phyloP scores from a whole-genome alignment of 2,329 filamentous ascomycete genomes.

The Aureobasidium sp. region DNA sequence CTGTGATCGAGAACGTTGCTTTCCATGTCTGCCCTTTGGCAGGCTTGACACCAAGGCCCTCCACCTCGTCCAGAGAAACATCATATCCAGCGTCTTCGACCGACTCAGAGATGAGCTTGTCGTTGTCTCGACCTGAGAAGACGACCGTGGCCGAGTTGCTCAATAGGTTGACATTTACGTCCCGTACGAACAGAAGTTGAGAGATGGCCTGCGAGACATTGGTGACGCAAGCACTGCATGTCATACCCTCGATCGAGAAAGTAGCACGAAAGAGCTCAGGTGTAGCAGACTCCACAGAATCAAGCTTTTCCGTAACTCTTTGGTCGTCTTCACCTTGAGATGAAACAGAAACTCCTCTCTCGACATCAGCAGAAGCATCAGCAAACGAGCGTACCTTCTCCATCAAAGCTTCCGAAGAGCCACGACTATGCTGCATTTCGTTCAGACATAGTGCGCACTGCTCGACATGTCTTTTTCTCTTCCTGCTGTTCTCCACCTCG shows the following conservation, averaged over 20 bases:
- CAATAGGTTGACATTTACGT: constrained; percentile 45
- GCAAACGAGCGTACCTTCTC: neutral
- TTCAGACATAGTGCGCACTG: constrained; percentile 17
- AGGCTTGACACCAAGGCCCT: neutral
- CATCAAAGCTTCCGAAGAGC: neutral
- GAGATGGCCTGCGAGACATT: constrained; percentile 43
- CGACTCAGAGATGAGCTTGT: constrained; percentile 37
- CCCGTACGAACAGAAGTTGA: constrained; percentile 38
- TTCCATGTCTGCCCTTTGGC: constrained; percentile 20
- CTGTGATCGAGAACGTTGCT: constrained; percentile 45
- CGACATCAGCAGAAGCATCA: neutral
- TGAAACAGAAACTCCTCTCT: neutral
- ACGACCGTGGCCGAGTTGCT: constrained; percentile 40
- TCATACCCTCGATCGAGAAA: constrained; percentile 52
- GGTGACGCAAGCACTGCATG: constrained; percentile 49
- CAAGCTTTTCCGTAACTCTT: neutral
- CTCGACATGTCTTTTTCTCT: constrained; percentile 15
- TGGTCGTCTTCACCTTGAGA: neutral
- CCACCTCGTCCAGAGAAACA: constrained; percentile 18
- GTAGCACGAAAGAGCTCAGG: constrained; percentile 27
- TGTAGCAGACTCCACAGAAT: neutral
- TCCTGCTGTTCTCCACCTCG: constrained; percentile 1
- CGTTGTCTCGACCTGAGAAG: constrained; percentile 42
- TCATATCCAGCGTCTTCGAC: constrained; percentile 30
- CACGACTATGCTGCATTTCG: neutral